Evolutionary conservation across 805 yeast species (phyloP).

Genomic region (Yueomyces sp.): DNA sequence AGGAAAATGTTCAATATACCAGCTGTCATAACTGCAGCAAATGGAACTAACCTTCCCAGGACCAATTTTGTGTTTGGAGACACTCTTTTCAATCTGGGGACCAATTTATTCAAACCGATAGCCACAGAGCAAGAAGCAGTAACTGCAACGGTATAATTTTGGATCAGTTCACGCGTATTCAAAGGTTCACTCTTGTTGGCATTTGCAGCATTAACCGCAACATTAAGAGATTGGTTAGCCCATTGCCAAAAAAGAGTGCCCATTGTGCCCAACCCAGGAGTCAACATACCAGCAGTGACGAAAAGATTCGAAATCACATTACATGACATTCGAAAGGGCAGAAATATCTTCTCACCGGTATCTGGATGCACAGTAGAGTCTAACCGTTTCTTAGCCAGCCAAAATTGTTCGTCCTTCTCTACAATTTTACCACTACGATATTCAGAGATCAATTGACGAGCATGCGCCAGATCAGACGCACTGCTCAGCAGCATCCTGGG

Average conservation of each 20-base stretch:
- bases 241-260: slow-evolving; percentile 98
- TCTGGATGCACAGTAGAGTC: slow-evolving; percentile 96
- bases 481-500: slow-evolving; percentile 81
- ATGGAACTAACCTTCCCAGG: slow-evolving; percentile 82
- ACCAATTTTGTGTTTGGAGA: slow-evolving; percentile 57
- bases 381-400: slow-evolving; percentile 77
- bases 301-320: slow-evolving; percentile 88
- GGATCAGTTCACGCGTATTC: slow-evolving; percentile 59
- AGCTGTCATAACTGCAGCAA: slow-evolving; percentile 97
- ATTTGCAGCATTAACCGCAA: slow-evolving; percentile 92
- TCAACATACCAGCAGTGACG: slow-evolving; percentile 95
- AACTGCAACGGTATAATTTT: slow-evolving; percentile 80
- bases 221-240: slow-evolving; percentile 92
- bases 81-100: slow-evolving; percentile 70
- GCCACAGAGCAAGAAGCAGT: slow-evolving; percentile 94
- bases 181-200: slow-evolving; percentile 92
- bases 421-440: slow-evolving; percentile 57
- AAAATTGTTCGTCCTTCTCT: slow-evolving; percentile 63
- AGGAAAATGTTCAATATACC: slow-evolving; percentile 92
- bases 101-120: slow-evolving; percentile 77
- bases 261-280: slow-evolving; percentile 78
- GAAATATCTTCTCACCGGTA: slow-evolving; percentile 80
- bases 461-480: slow-evolving; percentile 42
- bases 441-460: slow-evolving; percentile 54
- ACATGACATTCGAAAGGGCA: slow-evolving; percentile 96